phyloP scores from a whole-genome alignment of 1,284 basidiomycete genomes.

The Cryptococcus depauperatus region DNA sequence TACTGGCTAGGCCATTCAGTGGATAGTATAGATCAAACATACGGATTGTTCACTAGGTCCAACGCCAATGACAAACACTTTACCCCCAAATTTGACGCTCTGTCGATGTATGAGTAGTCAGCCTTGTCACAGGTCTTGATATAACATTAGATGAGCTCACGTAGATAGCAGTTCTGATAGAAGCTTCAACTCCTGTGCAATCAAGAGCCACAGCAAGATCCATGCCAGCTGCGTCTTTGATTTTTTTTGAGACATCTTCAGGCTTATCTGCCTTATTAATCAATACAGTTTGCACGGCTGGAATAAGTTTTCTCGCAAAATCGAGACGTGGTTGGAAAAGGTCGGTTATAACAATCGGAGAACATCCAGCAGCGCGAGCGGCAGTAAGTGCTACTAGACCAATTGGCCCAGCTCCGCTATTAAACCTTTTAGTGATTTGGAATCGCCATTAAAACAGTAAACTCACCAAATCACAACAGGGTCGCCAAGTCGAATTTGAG shows the following conservation, averaged over 20 bases:
- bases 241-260: constrained; percentile 34
- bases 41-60: constrained; percentile 46
- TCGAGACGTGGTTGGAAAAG: constrained; percentile 48
- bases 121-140: not conserved
- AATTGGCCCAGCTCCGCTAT: constrained; percentile 50
- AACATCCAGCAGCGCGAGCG: constrained; percentile 49
- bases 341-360: constrained; percentile 52
- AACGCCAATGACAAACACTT: constrained; percentile 52
- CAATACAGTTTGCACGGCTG: constrained; percentile 45
- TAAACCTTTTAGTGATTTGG: not conserved
- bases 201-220: constrained; percentile 40
- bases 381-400: constrained; percentile 51
- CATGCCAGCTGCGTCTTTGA: constrained; percentile 39
- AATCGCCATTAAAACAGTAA: not conserved
- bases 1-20: not conserved
- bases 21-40: constrained; percentile 10
- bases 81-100: constrained; percentile 47
- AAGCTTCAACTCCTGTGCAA: constrained; percentile 74
- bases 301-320: constrained; percentile 50
- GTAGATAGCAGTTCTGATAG: constrained; percentile 72
- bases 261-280: constrained; percentile 33
- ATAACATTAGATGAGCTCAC: constrained; percentile 40
- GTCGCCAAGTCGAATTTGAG: constrained; percentile 48
- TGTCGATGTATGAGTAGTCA: constrained; percentile 11
- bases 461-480: constrained; percentile 46